Evolutionary conservation across 305 asterid species (phyloP).

Genomic region (Fraxinus ornus): DNA sequence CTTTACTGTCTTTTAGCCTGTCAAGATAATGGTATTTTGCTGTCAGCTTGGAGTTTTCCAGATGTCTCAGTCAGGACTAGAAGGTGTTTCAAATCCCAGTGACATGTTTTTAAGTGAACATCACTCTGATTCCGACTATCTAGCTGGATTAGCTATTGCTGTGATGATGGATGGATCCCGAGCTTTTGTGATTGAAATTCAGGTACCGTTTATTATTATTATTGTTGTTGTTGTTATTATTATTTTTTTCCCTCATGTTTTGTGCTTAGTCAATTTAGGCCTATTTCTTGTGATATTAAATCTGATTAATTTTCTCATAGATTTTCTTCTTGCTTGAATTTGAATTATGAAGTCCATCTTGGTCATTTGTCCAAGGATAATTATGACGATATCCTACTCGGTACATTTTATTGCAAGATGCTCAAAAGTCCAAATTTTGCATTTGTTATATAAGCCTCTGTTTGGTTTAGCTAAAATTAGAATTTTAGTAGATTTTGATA

Average conservation of each 20-base stretch:
- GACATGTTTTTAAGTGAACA: constrained; percentile 84
- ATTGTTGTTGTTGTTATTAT: too few relatives aligned
- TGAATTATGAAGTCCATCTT: background rate
- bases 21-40: constrained; percentile 24
- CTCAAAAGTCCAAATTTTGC: background rate
- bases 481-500: too few relatives aligned
- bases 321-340: background rate
- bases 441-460: background rate
- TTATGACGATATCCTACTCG: background rate
- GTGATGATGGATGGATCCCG: constrained; percentile 91
- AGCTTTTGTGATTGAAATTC: constrained; percentile 80
- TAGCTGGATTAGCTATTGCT: constrained; percentile 88
- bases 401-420: background rate
- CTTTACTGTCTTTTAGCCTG: constrained; percentile 7
- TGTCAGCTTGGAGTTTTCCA: constrained; percentile 92
- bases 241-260: background rate
- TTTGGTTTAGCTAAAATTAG: background rate
- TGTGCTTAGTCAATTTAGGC: constrained; percentile 4
- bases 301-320: background rate
- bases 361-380: background rate
- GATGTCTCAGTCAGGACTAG: constrained; percentile 73
- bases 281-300: background rate
- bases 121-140: constrained; percentile 70
- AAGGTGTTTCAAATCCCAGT: constrained; percentile 81
- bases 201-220: constrained; percentile 39